Conservation (phyloP, 139 green algal species). For the Marvania coccoides region DNA sequence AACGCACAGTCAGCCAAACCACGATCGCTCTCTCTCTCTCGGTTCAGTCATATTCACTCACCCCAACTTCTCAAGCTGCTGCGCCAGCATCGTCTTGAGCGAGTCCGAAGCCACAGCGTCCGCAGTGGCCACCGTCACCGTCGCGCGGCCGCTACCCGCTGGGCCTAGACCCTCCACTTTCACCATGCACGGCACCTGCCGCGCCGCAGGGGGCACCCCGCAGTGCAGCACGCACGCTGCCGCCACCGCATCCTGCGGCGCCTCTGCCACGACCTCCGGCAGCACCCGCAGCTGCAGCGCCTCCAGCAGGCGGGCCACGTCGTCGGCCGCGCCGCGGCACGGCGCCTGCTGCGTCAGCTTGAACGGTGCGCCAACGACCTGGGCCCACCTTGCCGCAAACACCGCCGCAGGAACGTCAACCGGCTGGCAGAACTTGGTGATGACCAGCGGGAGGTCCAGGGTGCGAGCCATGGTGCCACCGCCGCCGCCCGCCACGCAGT, state of each 20-base stretch:
- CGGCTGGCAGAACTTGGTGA: slow-evolving; percentile 63
- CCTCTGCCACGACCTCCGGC: background rate
- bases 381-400: slow-evolving; percentile 76
- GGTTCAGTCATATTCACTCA: background rate
- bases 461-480: slow-evolving; percentile 1
- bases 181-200: slow-evolving; percentile 44
- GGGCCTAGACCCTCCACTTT: slow-evolving; percentile 23
- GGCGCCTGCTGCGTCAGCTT: slow-evolving; percentile 43
- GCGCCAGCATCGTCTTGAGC: slow-evolving; percentile 11
- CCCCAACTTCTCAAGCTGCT: background rate
- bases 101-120: slow-evolving; percentile 24
- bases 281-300: slow-evolving; percentile 23
- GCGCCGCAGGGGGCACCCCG: background rate
- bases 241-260: slow-evolving; percentile 2
- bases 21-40: background rate
- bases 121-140: slow-evolving; percentile 36
- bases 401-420: slow-evolving; percentile 44
- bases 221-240: slow-evolving; percentile 26
- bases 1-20: background rate
- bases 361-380: slow-evolving; percentile 39
- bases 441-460: slow-evolving; percentile 51
- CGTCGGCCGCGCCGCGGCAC: background rate
- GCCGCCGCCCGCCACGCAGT: slow-evolving; percentile 19
- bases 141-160: slow-evolving; percentile 2
- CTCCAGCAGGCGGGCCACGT: slow-evolving; percentile 20